These are phyloP conservation scores for Jimgerdemannia lactiflua DNA, from an alignment of 192 early-diverging fungal species.

Conservation along the genomic window DNA sequence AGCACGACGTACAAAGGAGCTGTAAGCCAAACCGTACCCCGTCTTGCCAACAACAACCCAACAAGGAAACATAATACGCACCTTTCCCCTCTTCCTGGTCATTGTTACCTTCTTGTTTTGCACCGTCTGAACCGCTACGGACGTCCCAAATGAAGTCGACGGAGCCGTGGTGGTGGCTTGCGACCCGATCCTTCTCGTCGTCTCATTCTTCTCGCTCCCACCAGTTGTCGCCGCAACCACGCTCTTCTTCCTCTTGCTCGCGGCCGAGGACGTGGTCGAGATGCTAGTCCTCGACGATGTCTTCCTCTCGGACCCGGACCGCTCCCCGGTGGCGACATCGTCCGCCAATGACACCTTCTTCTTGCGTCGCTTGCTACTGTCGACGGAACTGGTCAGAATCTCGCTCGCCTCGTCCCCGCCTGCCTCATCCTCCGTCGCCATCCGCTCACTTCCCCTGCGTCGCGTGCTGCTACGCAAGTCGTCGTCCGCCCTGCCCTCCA, in stretches of 20 bases:
- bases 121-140: neutral
- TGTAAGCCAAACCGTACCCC: neutral
- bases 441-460: neutral
- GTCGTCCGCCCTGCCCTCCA: neutral
- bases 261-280: neutral
- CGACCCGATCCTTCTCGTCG: neutral
- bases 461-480: neutral
- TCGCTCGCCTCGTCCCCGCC: neutral
- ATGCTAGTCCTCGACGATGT: neutral
- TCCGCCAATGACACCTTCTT: neutral
- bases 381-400: neutral
- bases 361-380: neutral
- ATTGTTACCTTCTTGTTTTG: slow-evolving; percentile 4
- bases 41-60: neutral
- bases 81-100: slow-evolving; percentile 22
- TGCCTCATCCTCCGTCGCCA: neutral
- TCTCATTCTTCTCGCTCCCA: neutral
- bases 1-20: neutral
- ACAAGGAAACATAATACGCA: slow-evolving; percentile 1
- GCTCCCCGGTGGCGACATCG: neutral
- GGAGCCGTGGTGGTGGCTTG: neutral
- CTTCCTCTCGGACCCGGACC: neutral
- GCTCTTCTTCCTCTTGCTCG: slow-evolving; percentile 8
- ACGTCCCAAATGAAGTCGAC: neutral
- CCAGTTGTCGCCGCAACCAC: neutral